These are phyloP conservation scores for Tylopilus sp. DNA, from an alignment of 768 basidiomycete species.

Conservation along the genomic window DNA sequence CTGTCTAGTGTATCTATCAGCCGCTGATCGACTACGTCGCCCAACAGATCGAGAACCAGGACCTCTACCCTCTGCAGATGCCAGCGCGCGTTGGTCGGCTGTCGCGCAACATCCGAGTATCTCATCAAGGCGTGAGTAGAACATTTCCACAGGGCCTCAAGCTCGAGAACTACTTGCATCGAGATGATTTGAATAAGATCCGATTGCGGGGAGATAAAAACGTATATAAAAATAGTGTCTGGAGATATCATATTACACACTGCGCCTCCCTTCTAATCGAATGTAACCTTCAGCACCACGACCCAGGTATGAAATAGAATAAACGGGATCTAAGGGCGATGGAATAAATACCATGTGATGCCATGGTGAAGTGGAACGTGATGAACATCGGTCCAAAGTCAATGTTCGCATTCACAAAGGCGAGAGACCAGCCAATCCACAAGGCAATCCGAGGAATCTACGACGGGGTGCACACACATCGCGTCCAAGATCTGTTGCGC, in stretches of 20 bases:
- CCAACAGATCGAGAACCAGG: conserved; percentile 50
- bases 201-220: conserved; percentile 1
- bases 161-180: conserved; percentile 64
- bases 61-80: conserved; percentile 58
- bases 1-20: conserved; percentile 56
- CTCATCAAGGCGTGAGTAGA: conserved; percentile 73
- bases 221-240: no score
- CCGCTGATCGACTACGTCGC: conserved; percentile 63
- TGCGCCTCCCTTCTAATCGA: no score
- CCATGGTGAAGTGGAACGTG: no score
- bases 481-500: conserved; percentile 54
- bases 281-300: no score
- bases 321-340: background rate
- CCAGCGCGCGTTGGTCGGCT: conserved; percentile 52
- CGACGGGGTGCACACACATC: conserved; percentile 34
- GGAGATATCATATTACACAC: no score
- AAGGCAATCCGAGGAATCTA: conserved; percentile 31
- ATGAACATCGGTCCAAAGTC: conserved; percentile 8
- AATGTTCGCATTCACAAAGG: conserved; percentile 13
- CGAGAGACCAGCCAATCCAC: conserved; percentile 46
- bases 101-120: conserved; percentile 66
- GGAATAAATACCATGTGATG: background rate
- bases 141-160: conserved; percentile 67
- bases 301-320: no score
- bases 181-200: conserved; percentile 62